These are phyloP conservation scores for Acidiella bohemica DNA, from an alignment of 495 filamentous ascomycete genomes.

Conservation along the genomic window DNA sequence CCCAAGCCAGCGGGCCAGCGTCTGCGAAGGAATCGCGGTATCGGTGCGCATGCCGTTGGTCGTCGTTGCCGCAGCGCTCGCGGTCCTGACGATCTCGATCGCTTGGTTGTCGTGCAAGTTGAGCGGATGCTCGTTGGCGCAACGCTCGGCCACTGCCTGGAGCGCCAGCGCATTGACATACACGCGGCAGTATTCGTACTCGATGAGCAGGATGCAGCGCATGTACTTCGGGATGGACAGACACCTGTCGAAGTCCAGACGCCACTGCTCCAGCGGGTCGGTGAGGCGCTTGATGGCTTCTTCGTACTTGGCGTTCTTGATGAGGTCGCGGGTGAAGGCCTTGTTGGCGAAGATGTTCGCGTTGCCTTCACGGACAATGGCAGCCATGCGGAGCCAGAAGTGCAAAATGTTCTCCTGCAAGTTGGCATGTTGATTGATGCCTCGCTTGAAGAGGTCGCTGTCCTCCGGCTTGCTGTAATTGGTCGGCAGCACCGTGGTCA, in stretches of 20 bases:
- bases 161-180: constrained; percentile 88
- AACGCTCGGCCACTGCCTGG: constrained; percentile 89
- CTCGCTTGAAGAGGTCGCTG: constrained; percentile 15
- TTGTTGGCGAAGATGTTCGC: constrained; percentile 70
- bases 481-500: constrained; percentile 79
- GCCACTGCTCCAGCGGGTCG: constrained; percentile 62
- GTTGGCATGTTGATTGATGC: constrained; percentile 5
- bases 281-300: constrained; percentile 66
- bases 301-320: constrained; percentile 70
- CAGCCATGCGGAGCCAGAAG: constrained; percentile 82
- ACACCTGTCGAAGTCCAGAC: constrained; percentile 34
- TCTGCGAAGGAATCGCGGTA: constrained; percentile 35
- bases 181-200: constrained; percentile 34
- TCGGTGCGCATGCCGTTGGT: constrained; percentile 29
- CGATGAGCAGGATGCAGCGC: constrained; percentile 73
- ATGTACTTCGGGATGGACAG: constrained; percentile 46
- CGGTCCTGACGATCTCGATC: constrained; percentile 3
- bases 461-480: constrained; percentile 21
- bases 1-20: constrained; percentile 43
- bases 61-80: constrained; percentile 35
- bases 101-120: constrained; percentile 1
- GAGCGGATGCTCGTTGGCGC: constrained; percentile 47
- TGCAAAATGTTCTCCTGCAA: constrained; percentile 68
- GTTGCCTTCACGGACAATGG: constrained; percentile 78
- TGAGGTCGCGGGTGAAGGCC: constrained; percentile 71